Base-by-base conservation (phyloP, 495 filamentous ascomycete species). In the Aspergillus taichungensis region DNA sequence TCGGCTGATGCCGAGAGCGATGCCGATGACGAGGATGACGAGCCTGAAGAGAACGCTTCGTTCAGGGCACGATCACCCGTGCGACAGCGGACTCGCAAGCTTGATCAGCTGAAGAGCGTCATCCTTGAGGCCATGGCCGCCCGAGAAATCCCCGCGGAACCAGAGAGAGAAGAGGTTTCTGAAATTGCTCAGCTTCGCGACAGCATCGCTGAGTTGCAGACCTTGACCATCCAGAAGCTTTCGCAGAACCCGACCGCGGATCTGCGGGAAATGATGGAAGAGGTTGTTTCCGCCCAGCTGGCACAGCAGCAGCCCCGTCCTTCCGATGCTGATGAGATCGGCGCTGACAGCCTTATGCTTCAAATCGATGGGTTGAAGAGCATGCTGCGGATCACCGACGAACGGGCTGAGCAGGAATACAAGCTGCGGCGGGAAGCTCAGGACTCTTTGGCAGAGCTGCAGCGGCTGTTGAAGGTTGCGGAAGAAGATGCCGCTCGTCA, bases 1-100 rank as follows among this genome's bases (percentile, higher is more conserved):
- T 59, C 77, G 12, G 84, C 83, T 38, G 18, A 24, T 24, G 18
- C 18, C 18, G 18, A 24, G 18, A 24, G 18, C 18, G 18, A 24
- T 24, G 18, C 18, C 18, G 18, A 97, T 51, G 92, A 97, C 50
- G 90, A 95, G 56, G 90, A 94, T 53, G 88, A 94, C 18, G 82
- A 79, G 6, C 64, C 76, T 12, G 78, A 78, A 18, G 53, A 67
- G 14, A 50, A 62, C 37, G 61, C 57, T 0, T 65, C 64, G 6
- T 62, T 64, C 30, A 62, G 67, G 34, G 70, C 75, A 29, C 78
- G 83, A 28, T 76, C 73, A 10, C 80, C 86, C 6, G 62, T 75
- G 49, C 81, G 81, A 7, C 78, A 76, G 51, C 75, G 80, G 39
- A 86, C 94, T 51, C 81, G 82, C 38, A 89, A 79, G 54, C 60